Evolutionary conservation across 2,329 filamentous ascomycete species (phyloP), one percentile per base, ranked within the genome.

Genomic region (Cryphonectria japonica): DNA sequence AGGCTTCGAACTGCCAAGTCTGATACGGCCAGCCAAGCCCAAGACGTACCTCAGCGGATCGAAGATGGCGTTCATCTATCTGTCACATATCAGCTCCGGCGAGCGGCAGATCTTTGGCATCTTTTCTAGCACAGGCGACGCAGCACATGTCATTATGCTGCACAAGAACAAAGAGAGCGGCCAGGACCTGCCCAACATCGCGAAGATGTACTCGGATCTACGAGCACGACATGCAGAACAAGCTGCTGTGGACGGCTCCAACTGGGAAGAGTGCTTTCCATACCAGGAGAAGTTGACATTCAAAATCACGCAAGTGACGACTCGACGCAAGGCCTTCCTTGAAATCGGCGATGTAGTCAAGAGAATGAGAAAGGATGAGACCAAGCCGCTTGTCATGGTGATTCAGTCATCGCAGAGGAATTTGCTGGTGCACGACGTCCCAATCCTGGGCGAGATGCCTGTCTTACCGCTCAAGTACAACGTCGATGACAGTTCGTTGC

Each of bases 101-200:
- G 95, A 99, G 71, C 89, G 94, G 50, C 95, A 99, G 77, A 91
- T 99, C 67, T 98, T 98, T 79, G 95, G 94, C 0, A 80, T 99
- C 6, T 97, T 99, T 80, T 98, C 95, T 0, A 95, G 94, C 0
- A 89, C 89, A 0, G 91, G 88, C 74, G 87, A 90, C 16, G 90
- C 96, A 76, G 96, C 95, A 0, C 89, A 97, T 76, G 89, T 99
- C 66, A 86, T 98, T 66, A 92, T 98, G n/a, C 86, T 97, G 52
- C 95, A 96, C 78, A 92, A 91, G 77, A 90, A 88, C 62, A 91
- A 91, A 75, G 95, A 98, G 75, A 87, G 89, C 7, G 86, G 83
- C 1, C 92, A 97, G 76, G 93, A 95, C 41, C 86, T 99, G 75
- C 96, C 96, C 0, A 99, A 98, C 73, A 88, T 97, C 39, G 91